phyloP scores from a whole-genome alignment of 495 filamentous ascomycete genomes.

The Penicillium fimorum region DNA sequence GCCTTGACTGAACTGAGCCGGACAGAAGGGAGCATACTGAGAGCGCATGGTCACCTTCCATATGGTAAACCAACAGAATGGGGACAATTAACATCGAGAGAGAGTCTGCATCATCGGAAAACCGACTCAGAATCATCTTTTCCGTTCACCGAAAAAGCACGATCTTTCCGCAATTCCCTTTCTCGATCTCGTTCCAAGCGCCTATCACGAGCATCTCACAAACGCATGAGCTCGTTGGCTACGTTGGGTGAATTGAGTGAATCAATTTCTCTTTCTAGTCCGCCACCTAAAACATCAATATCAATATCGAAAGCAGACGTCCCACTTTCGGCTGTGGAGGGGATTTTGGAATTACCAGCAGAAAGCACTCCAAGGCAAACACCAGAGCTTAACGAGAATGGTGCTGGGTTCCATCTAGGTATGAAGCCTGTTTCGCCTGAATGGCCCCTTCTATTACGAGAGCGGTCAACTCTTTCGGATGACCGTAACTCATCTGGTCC shows the following conservation, averaged over 20 bases:
- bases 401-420: constrained; percentile 24
- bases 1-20: constrained; percentile 40
- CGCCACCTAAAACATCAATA: constrained; percentile 12
- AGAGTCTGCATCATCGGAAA: constrained; percentile 30
- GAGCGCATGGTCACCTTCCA: constrained; percentile 40
- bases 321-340: constrained; percentile 41
- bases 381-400: constrained; percentile 37
- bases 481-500: constrained; percentile 13
- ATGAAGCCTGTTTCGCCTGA: constrained; percentile 37
- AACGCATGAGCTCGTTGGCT: constrained; percentile 33
- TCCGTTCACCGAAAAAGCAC: constrained; percentile 27
- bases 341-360: constrained; percentile 39
- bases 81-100: constrained; percentile 43
- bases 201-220: constrained; percentile 20
- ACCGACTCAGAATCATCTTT: constrained; percentile 29
- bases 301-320: constrained; percentile 35
- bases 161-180: constrained; percentile 34
- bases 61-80: constrained; percentile 44
- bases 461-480: constrained; percentile 27
- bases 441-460: constrained; percentile 29
- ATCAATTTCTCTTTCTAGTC: constrained; percentile 13
- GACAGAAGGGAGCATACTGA: constrained; percentile 33
- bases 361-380: constrained; percentile 43
- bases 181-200: constrained; percentile 33
- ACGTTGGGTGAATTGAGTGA: constrained; percentile 36